Base-by-base conservation (phyloP, 2,329 filamentous ascomycete genomes). In the Fusarium papillatum region DNA sequence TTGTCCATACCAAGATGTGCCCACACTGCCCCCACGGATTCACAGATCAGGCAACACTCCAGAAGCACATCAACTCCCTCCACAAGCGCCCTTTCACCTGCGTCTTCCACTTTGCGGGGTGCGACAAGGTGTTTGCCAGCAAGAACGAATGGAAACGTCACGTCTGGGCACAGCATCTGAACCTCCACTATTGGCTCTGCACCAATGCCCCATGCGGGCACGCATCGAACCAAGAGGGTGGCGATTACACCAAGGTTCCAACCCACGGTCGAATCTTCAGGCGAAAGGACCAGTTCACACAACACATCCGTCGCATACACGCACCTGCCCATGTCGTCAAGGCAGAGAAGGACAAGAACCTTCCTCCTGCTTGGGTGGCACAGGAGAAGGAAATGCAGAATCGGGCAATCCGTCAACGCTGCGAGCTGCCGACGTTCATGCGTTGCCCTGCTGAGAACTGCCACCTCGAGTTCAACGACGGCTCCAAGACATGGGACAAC, bases 101-200 rank as follows among this genome's bases (percentile, higher is more conserved):
- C 83, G 92, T 95, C 68, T 95, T 98, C 82, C 87, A 90, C 36
- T 92, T 91, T 67, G 97, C 95, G 68, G 94, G 93, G 39, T 98
- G 96, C 84, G 76, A 73, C 1, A 90, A 92, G 4, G 92, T 89
- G 1, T 98, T 98, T 80, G 89, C 90, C 5, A 93, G 90, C 77
- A 98, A 98, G 85, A 98, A 98, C 81, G 96, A 98, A 83, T 98
- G 96, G 96, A 98, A 98, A 83, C 92, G 96, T 0, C 96, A 98
- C 81, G 91, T 96, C 79, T 86, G 88, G 38, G 94, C 93, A 0
- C 94, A 98, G 81, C 96, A 98, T 81, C 87, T 98, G 26, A 90
- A 93, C 66, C 87, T 95, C 5, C 86, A 90, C 55, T 94, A 92
- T 84, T 98, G 93, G 91, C 88, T 93, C 69, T 98, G 96, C 85